Evolutionary conservation across 176 grass and related monocot species (phyloP), one percentile per base, ranked within the genome.

Genomic region (Cymbopogon citratus): DNA sequence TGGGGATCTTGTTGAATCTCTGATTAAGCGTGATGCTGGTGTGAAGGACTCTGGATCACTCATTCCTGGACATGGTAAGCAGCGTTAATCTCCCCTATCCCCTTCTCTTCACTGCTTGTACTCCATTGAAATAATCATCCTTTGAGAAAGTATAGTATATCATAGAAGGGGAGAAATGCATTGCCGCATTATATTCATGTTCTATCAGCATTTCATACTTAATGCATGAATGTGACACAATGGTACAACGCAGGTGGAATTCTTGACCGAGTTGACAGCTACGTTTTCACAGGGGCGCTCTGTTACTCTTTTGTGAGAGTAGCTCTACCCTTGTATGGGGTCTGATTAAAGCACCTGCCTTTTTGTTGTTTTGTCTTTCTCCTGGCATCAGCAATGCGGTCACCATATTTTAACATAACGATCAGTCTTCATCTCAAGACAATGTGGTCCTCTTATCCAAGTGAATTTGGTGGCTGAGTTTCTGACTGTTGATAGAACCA

Each of bases 1-100:
- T 40, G 91, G 97, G 28, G 91, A 99, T 74, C 92, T 99, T 73
- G 74, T 99, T 43, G 97, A 99, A 69, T 99, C 93, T 74, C 70
- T 99, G 71, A 99, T 96, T 29, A 99, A 99, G 85, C 87, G 97
- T 21, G 97, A 99, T 27, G 97, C 97, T 73, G 97, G 93, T 74
- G 93, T 99, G 63, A 99, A 99, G 65, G 97, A 99, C 56, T 99
- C 97, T 8, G 97, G 97, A 74, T 90, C 97, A 33, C 97, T 99
- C 56, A 98, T 98, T 75, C 92, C 97, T 85, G 97, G 97, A 31
- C 97, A 99, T 79, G 97, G 97, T 96, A 90, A 76, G 21, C 57
- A 36, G 63, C 75, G 19, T 82, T 86, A 79, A 38, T 75, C 16
- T 33, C 43, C 18, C 3, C 27, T 3, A 23, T 66, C 10, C 49